These are phyloP conservation scores for Septoria linicola DNA, from an alignment of 2,329 filamentous ascomycete species.

Conservation along the genomic window DNA sequence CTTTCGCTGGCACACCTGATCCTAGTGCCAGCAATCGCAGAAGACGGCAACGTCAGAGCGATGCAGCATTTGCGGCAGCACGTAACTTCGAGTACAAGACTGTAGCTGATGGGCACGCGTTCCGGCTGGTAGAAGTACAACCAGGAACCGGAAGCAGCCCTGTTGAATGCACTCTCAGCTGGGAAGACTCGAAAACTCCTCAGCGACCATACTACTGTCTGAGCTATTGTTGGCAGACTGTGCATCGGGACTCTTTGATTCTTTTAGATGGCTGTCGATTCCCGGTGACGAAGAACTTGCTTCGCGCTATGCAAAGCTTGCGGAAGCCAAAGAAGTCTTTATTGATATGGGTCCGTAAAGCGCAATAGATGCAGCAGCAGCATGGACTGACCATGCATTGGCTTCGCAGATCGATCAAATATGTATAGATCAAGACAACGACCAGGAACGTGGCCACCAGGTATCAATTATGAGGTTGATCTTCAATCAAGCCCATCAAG, in stretches of 20 bases:
- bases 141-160: slow-evolving; percentile 26
- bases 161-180: slow-evolving; percentile 28
- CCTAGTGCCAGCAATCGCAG: slow-evolving; percentile 21
- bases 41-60: slow-evolving; percentile 24
- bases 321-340: slow-evolving; percentile 30
- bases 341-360: slow-evolving; percentile 32
- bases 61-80: slow-evolving; percentile 21
- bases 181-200: slow-evolving; percentile 28
- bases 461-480: slow-evolving; percentile 41
- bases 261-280: slow-evolving; percentile 34
- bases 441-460: slow-evolving; percentile 35
- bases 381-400: background rate
- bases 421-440: slow-evolving; percentile 39
- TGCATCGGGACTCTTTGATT: slow-evolving; percentile 28
- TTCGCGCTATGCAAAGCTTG: slow-evolving; percentile 28
- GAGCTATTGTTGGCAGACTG: slow-evolving; percentile 35
- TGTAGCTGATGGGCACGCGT: slow-evolving; percentile 31
- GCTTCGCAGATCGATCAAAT: slow-evolving; percentile 28
- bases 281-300: slow-evolving; percentile 34
- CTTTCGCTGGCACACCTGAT: slow-evolving; percentile 28
- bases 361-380: background rate
- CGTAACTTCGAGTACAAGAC: slow-evolving; percentile 28
- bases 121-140: slow-evolving; percentile 30
- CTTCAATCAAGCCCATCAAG: slow-evolving; percentile 32
- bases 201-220: slow-evolving; percentile 29